phyloP scores from a whole-genome alignment of 257 asterid species.

The Fraxinus quadrangulata region DNA sequence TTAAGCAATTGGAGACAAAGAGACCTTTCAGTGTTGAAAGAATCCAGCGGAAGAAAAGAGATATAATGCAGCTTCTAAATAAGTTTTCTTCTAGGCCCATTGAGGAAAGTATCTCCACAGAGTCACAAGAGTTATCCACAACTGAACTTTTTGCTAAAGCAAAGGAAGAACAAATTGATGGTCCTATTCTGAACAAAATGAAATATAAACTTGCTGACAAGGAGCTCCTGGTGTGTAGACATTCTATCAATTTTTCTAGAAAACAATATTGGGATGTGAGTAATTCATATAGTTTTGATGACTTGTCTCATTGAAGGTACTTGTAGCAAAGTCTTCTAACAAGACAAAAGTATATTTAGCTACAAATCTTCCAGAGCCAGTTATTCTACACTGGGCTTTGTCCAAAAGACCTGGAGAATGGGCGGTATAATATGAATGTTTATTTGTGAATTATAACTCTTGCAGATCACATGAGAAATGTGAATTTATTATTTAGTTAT shows the following conservation, averaged over 20 bases:
- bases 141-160: conserved; percentile 50
- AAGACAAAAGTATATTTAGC: conserved; percentile 72
- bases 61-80: conserved; percentile 55
- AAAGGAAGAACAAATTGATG: conserved; percentile 63
- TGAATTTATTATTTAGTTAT: conserved; percentile 12
- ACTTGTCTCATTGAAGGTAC: conserved; percentile 54
- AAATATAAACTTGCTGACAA: conserved; percentile 57
- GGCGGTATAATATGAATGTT: conserved; percentile 54
- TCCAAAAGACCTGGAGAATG: conserved; percentile 86
- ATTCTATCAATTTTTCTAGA: conserved; percentile 7
- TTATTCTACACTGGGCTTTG: conserved; percentile 93
- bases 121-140: conserved; percentile 55
- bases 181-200: conserved; percentile 50
- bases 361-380: conserved; percentile 75
- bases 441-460: conserved; percentile 14
- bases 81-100: conserved; percentile 48
- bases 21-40: conserved; percentile 42
- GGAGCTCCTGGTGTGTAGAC: conserved; percentile 72
- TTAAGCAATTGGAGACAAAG: conserved; percentile 46
- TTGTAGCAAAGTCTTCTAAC: conserved; percentile 58
- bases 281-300: conserved; percentile 7
- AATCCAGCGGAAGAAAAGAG: conserved; percentile 89
- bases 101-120: conserved; percentile 44
- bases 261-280: background rate
- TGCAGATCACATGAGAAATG: conserved; percentile 9